These are phyloP conservation scores for Fragaria vesca DNA, from an alignment of 306 rosid genomes.

Conservation along the genomic window DNA sequence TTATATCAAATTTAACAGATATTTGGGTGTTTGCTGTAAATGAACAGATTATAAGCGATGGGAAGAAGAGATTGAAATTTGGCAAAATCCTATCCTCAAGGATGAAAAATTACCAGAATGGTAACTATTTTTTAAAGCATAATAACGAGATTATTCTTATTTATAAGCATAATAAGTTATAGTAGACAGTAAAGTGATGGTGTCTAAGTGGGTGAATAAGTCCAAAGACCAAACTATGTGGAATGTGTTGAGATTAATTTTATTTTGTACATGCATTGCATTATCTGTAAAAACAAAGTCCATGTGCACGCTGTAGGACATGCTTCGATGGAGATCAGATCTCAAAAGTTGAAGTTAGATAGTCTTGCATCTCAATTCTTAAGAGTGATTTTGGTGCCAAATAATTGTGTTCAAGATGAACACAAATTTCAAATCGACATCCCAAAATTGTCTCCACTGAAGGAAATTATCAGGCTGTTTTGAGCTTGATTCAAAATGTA, in stretches of 20 bases:
- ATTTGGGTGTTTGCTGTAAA: not conserved
- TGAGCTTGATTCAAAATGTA: not conserved
- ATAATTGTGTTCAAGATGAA: not conserved
- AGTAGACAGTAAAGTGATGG: not conserved
- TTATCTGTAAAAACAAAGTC: not conserved
- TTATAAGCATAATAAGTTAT: conserved; percentile 10
- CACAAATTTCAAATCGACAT: not conserved
- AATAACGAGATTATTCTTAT: conserved; percentile 17
- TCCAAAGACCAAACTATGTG: not conserved
- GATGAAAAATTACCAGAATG: conserved; percentile 85
- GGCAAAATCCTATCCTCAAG: conserved; percentile 87
- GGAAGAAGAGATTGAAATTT: conserved; percentile 95
- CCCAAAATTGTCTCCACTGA: not conserved
- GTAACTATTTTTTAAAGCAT: conserved; percentile 42
- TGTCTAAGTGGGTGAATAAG: not conserved
- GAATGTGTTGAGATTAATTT: not conserved
- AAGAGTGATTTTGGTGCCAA: not conserved
- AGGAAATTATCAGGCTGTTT: not conserved
- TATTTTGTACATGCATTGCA: not conserved
- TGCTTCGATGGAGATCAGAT: not conserved
- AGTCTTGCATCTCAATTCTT: not conserved
- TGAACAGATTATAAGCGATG: conserved; percentile 78
- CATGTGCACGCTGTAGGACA: not conserved
- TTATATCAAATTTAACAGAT: conserved; percentile 4
- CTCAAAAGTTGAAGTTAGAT: not conserved